These are phyloP conservation scores for Zostera marina DNA, from an alignment of 116 monocot genomes.

Conservation along the genomic window DNA sequence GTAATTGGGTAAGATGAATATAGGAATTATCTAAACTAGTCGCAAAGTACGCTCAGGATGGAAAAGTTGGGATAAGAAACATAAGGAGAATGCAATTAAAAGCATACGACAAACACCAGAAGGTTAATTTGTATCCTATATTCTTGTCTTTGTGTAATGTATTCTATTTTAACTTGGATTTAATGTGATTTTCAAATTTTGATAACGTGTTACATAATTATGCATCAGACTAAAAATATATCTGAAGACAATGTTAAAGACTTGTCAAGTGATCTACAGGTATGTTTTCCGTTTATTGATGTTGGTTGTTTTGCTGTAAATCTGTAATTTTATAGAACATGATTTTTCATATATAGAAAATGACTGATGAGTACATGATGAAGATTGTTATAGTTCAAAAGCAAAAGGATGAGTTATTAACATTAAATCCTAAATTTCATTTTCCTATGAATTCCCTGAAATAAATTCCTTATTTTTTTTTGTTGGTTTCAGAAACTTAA, in stretches of 20 bases:
- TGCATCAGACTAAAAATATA: constrained; percentile 73
- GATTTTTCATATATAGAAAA: constrained; percentile 37
- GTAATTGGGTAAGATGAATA: too few relatives aligned
- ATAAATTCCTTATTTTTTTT: too few relatives aligned
- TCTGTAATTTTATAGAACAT: too few relatives aligned
- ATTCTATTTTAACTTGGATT: too few relatives aligned
- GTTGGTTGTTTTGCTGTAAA: background rate
- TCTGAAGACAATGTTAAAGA: constrained; percentile 98
- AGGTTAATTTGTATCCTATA: too few relatives aligned
- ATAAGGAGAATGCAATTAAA: constrained; percentile 84
- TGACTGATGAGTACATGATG: constrained; percentile 85
- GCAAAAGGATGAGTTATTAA: constrained; percentile 80
- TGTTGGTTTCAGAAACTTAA: too few relatives aligned
- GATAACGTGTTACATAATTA: too few relatives aligned
- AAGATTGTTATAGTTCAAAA: constrained; percentile 70
- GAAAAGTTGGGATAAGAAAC: constrained; percentile 74
- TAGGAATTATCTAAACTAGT: constrained; percentile 77
- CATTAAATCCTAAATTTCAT: too few relatives aligned
- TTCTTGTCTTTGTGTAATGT: too few relatives aligned
- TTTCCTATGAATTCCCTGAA: too few relatives aligned
- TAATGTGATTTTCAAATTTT: too few relatives aligned
- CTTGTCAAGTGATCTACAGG: constrained; percentile 84
- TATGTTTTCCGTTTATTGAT: background rate
- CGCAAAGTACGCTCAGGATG: constrained; percentile 80
- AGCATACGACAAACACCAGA: constrained; percentile 90